Conservation (phyloP, 768 basidiomycete species). For the Russula foetens region DNA sequence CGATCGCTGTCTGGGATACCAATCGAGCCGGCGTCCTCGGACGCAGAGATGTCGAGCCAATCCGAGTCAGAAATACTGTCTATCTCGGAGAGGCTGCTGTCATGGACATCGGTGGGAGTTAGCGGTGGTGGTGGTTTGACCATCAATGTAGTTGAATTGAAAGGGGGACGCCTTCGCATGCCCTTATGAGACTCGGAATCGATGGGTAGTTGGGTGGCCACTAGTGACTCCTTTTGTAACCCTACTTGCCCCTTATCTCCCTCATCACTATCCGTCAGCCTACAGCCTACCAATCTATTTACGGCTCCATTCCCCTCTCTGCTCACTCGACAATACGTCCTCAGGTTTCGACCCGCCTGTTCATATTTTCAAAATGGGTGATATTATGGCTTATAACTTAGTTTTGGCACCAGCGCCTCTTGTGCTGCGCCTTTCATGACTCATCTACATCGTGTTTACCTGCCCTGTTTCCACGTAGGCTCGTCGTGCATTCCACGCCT, state of each 20-base stretch:
- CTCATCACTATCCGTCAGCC: not conserved
- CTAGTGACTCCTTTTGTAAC: slow-evolving; percentile 15
- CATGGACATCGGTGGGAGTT: slow-evolving; percentile 28
- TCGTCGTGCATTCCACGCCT: slow-evolving; percentile 53
- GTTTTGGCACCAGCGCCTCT: not conserved
- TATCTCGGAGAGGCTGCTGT: slow-evolving; percentile 47
- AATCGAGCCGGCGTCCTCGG: slow-evolving; percentile 64
- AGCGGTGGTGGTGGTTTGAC: slow-evolving; percentile 20
- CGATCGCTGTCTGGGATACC: slow-evolving; percentile 55
- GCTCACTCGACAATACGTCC: slow-evolving; percentile 37
- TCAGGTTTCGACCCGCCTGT: not conserved
- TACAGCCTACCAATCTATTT: not conserved
- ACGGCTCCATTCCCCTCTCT: slow-evolving; percentile 20
- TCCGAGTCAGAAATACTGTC: slow-evolving; percentile 72
- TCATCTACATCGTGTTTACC: slow-evolving; percentile 15
- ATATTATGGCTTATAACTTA: too few relatives aligned
- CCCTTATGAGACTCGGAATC: slow-evolving; percentile 14
- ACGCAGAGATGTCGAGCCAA: slow-evolving; percentile 74
- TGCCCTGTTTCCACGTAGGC: slow-evolving; percentile 36
- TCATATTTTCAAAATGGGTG: too few relatives aligned
- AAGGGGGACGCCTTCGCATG: slow-evolving; percentile 16
- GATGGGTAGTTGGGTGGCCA: slow-evolving; percentile 11
- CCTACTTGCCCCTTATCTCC: slow-evolving; percentile 2
- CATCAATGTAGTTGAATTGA: slow-evolving; percentile 19
- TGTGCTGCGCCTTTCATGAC: not conserved